Evolutionary conservation across 257 asterid species (phyloP), one percentile per base, ranked within the genome.

Genomic region (Solanum chiquidenum): DNA sequence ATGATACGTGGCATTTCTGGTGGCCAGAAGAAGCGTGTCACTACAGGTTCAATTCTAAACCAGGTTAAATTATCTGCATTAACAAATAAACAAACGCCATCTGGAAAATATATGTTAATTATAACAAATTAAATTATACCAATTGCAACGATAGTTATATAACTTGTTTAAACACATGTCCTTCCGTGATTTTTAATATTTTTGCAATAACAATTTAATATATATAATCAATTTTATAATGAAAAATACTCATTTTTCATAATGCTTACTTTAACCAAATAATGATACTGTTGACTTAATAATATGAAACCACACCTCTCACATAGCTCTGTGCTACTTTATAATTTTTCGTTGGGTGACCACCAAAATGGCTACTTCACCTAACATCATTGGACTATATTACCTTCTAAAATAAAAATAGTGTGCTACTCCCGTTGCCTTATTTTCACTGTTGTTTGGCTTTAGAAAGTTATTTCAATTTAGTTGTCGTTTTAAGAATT

Each of bases 1-100:
- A 93, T 94, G 98, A 87, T 77, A 76, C 89, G 98, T 37, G 96
- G 98, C 64, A 94, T 94, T 42, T 94, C 98, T 11, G 98, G 98
- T 18, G 96, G 96, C 7, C 96, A 94, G 49, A 92, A 90, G 87
- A 92, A 92, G 89, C 94, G 96, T 9, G 94, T 94, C 60, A 94
- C 98, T 3, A 93, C 96, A 80, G 95, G 97, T 94, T 44, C 79
- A 20, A 62, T 10, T 46, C 42, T 79, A 14, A 16, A 40, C 7
- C 2, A 79, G 1, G 1, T 16, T 49, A 31, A 46, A 80, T 80
- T 27, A 44, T 52, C 58, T 37, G 6, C 21, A 3, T 38, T 38
- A 75, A 38, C 60, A 29, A 42, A 58, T 44, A 44, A 12, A 77
- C 3, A 25, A 42, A 25, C 7, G 0, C 9, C 1, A 6, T 18